phyloP scores from a whole-genome alignment of 441 rosid species.

The Croton laevigatus region DNA sequence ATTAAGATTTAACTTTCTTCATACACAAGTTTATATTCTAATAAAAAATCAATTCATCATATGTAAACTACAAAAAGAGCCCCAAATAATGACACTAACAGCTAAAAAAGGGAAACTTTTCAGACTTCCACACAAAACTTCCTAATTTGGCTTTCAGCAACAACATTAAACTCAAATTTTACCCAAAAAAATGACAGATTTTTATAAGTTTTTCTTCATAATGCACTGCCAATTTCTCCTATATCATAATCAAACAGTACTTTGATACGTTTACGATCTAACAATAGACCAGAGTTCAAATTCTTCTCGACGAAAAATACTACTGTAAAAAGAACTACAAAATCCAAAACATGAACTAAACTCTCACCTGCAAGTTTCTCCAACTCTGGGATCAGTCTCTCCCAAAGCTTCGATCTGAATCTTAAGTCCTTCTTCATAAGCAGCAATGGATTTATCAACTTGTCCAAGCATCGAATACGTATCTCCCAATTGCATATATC shows the following conservation, averaged over 20 bases:
- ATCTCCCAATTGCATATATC: conserved; percentile 95
- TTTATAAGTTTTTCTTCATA: neutral
- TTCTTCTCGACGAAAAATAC: too few species aligned
- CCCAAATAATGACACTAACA: neutral
- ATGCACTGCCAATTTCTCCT: neutral
- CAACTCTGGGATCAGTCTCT: conserved; percentile 93
- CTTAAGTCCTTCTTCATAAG: conserved; percentile 86
- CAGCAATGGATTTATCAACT: conserved; percentile 77
- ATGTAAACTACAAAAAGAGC: neutral
- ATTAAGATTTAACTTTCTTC: neutral
- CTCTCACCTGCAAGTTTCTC: conserved; percentile 94
- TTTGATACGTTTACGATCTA: too few species aligned
- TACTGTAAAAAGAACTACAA: too few species aligned
- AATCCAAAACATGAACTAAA: neutral
- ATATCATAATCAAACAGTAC: neutral
- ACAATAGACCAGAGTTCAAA: neutral
- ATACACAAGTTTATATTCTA: neutral
- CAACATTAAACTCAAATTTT: neutral
- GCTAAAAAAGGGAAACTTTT: neutral
- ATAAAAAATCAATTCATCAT: conserved; percentile 2
- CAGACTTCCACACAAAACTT: neutral
- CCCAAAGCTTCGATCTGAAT: conserved; percentile 94
- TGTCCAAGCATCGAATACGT: conserved; percentile 92
- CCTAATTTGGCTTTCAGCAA: conserved; percentile 3
- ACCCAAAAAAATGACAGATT: neutral